Percentiles rank a stretch among this genome's conserved stretches.
phyloP scores from a whole-genome alignment of 768 basidiomycete species.

The Russula ochroleuca region DNA sequence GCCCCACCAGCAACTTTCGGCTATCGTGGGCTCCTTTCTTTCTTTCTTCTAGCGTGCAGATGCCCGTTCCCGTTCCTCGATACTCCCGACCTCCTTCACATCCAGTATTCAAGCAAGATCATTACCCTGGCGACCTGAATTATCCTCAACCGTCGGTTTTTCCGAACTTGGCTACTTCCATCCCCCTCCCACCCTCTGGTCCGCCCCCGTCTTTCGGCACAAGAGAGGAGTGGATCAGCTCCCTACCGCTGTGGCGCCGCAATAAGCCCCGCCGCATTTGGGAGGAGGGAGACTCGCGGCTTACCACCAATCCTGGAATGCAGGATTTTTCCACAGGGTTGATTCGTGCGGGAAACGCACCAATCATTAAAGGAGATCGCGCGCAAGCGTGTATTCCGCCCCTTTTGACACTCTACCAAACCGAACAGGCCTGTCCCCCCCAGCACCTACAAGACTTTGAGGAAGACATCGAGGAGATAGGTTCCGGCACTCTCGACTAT shows the following conservation, averaged over 20 bases:
- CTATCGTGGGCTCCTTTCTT: conserved; percentile 27
- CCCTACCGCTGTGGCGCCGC: conserved; percentile 67
- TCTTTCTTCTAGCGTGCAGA: conserved; percentile 50
- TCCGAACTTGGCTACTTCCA: conserved; percentile 51
- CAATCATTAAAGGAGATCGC: conserved; percentile 80
- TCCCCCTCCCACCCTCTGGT: conserved; percentile 56
- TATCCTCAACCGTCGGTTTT: conserved; percentile 43
- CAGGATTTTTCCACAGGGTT: conserved; percentile 74
- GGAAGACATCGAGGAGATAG: conserved; percentile 45
- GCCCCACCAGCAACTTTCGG: conserved; percentile 21
- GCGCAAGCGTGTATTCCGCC: conserved; percentile 85
- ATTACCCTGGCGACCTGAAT: conserved; percentile 39
- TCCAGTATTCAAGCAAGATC: conserved; percentile 56
- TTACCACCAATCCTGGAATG: conserved; percentile 32
- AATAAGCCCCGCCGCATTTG: conserved; percentile 62
- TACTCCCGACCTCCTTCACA: conserved; percentile 56
- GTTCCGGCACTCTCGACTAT: conserved; percentile 38
- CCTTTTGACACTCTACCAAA: conserved; percentile 38
- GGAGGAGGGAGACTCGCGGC: conserved; percentile 47
- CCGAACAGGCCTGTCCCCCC: conserved; percentile 8
- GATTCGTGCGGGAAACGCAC: conserved; percentile 69
- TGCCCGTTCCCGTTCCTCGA: conserved; percentile 83
- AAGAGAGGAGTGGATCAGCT: conserved; percentile 70
- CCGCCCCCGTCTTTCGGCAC: conserved; percentile 62
- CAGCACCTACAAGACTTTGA: conserved; percentile 28